Base-by-base conservation (phyloP, 768 basidiomycete species). In the Cystobasidium ongulense region DNA sequence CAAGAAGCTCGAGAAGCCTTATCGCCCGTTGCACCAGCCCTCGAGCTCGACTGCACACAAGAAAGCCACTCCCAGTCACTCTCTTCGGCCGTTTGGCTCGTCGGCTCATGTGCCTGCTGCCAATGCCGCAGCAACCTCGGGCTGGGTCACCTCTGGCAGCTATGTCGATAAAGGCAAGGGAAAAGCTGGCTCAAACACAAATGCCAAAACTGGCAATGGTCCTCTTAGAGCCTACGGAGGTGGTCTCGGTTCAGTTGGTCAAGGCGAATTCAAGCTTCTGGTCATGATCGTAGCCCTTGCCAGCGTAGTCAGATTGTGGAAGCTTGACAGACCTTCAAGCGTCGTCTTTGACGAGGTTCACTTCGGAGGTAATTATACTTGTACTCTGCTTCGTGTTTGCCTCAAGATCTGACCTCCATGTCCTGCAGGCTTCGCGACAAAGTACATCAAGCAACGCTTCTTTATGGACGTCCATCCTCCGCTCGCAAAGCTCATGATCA, bases 401-500 rank as follows among this genome's bases (percentile, higher is more conserved):
- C 33, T 39, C 17, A 23, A 7, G 21, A 23, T 1, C 39, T 63
- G 36, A 63, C n/a, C n/a, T n/a, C n/a, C n/a, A n/a, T n/a, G n/a
- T n/a, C n/a, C n/a, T n/a, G 31, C 62, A 71, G 75, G 75, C 59
- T 72, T 98, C 80, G 92, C 95, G 5, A 85, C 87, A 59, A 90
- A 90, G 80, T 98, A 98, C 80, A 90, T 97, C 85, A 91, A 91
- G 84, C 88, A 89, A 43, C 86, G 88, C 76, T 93, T 82, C 81
- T 83, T 83, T 76, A 83, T 83, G 82, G 96, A 99, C 80, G 95
- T 99, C 1, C 96, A 99, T 79, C 96, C 96, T 0, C 96, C 96
- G 1, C 84, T 99, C 21, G 96, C 96, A 7, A 99, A 98, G 79
- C 85, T 99, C 31, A 84, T 99, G 65, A 93, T 99, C 77, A 97